A percentile compares a stretch with the other conserved stretches of the same genome.
Evolutionary conservation across 148 eudicot genomes (phyloP).

Genomic region (Fallopia convolvulus): DNA sequence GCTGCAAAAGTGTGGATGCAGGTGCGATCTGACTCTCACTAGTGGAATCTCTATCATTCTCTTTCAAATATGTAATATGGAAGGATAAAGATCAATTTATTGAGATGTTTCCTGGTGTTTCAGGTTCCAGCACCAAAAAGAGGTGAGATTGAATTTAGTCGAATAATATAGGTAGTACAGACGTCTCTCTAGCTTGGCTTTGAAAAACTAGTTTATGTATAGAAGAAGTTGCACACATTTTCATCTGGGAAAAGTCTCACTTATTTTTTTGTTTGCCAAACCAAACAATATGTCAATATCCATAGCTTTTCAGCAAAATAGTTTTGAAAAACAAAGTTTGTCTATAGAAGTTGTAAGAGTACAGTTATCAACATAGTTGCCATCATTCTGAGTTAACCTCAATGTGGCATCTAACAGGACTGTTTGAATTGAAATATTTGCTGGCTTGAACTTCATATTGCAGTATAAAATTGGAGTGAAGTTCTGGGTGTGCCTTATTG

Average conservation of each 20-base stretch:
- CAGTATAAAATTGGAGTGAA: neutral
- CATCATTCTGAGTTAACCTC: neutral
- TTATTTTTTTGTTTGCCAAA: neutral
- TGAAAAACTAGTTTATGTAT: neutral
- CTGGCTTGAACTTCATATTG: neutral
- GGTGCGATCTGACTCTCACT: constrained; percentile 28
- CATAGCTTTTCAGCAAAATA: neutral
- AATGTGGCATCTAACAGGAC: neutral
- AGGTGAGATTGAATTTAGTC: constrained; percentile 46
- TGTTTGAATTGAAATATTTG: neutral
- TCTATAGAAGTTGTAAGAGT: neutral
- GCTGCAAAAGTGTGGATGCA: constrained; percentile 92
- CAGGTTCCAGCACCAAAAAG: constrained; percentile 95
- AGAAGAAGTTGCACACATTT: neutral
- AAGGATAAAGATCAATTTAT: no score
- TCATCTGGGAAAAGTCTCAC: neutral
- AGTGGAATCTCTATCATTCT: neutral
- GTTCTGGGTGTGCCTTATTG: neutral
- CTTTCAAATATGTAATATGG: no score
- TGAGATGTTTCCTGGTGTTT: neutral
- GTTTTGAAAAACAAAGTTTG: neutral
- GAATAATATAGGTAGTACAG: neutral
- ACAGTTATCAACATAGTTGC: neutral
- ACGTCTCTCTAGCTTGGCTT: neutral
- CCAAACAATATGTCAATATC: neutral